Evolutionary conservation across 768 basidiomycete species (phyloP).

Genomic region (Mycena galopus): DNA sequence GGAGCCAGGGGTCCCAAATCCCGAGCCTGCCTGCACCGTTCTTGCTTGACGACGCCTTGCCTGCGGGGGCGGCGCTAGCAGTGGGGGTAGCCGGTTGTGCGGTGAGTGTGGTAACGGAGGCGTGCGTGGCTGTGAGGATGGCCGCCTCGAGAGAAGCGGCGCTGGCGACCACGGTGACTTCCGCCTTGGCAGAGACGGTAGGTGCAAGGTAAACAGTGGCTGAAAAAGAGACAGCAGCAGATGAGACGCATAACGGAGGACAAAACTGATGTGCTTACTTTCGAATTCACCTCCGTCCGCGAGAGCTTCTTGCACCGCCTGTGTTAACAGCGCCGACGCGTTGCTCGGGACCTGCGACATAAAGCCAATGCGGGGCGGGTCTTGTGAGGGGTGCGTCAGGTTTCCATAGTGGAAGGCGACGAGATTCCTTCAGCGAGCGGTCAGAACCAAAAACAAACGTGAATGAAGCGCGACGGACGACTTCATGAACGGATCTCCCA

Average conservation of each 20-base stretch:
- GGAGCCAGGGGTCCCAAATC: constrained; percentile 25
- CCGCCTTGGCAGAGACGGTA: constrained; percentile 46
- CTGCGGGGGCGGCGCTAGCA: no score
- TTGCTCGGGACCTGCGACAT: constrained; percentile 72
- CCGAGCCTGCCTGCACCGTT: constrained; percentile 6
- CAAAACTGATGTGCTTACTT: constrained; percentile 40
- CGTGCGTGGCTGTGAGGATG: constrained; percentile 13
- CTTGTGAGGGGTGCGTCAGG: constrained; percentile 72
- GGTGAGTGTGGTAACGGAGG: constrained; percentile 1
- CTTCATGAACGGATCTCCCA: constrained; percentile 80
- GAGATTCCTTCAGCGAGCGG: constrained; percentile 57
- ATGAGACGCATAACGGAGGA: not conserved
- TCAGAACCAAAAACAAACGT: not conserved
- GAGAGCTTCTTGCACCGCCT: constrained; percentile 53
- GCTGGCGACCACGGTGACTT: constrained; percentile 35
- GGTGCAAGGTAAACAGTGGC: constrained; percentile 53
- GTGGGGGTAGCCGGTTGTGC: not conserved
- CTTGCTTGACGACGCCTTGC: not conserved
- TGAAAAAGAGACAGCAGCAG: constrained; percentile 28
- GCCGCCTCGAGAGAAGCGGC: constrained; percentile 23
- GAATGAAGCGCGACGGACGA: constrained; percentile 60
- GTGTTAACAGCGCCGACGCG: constrained; percentile 53
- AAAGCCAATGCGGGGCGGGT: constrained; percentile 78
- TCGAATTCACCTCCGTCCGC: constrained; percentile 55
- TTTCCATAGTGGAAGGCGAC: constrained; percentile 82